Evolutionary conservation across 2,329 filamentous ascomycete species (phyloP), one percentile per base, ranked within the genome.

Genomic region (Aspergillus sp.): DNA sequence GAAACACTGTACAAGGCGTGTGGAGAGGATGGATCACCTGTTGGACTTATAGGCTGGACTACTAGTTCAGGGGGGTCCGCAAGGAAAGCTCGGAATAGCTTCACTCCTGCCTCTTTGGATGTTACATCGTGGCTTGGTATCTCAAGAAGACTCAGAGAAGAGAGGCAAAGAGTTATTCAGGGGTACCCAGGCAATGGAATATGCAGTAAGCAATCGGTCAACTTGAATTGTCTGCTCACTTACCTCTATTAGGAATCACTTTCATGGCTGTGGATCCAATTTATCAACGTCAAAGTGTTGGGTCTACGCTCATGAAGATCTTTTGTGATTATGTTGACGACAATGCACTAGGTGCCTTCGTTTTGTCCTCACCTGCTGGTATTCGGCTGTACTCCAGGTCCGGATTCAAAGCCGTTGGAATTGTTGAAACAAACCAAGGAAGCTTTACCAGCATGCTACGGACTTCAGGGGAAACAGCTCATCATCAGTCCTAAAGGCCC

Each of bases 261-360:
- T 33, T 41, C 20, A 51, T 51, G 49, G 49, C 49, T 19, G 37
- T 51, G 13, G 49, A 41, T 51, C 49, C 49, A 33, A 24, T 33
- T 33, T 15, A 42, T 42, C 45, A 55, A 49, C 33, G 44, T 12
- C 52, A 34, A 17, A 34, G 52, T 41, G 52, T 55, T 33, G 52
- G 52, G 20, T 55, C 52, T 42, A 20, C 20, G 12, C 52, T 55
- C 13, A 67, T 48, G 41, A 65, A 67, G 45, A 57, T 61, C 1
- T 68, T 68, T 45, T 62, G 59, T 33, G 17, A 48, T 27, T 66
- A 62, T 59, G 54, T 65, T 8, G 54, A 17, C 58, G 53, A 61
- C 46, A n/a, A 52, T 47, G 57, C 44, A 27, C 41, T 33, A 58
- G 61, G 61, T 24, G 37, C 37, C 20, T 51, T 51, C 19, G 48